Percentiles rank a stretch among this genome's conserved stretches.
Evolutionary conservation across 768 basidiomycete genomes (phyloP).

Genomic region (Suillus spraguei): DNA sequence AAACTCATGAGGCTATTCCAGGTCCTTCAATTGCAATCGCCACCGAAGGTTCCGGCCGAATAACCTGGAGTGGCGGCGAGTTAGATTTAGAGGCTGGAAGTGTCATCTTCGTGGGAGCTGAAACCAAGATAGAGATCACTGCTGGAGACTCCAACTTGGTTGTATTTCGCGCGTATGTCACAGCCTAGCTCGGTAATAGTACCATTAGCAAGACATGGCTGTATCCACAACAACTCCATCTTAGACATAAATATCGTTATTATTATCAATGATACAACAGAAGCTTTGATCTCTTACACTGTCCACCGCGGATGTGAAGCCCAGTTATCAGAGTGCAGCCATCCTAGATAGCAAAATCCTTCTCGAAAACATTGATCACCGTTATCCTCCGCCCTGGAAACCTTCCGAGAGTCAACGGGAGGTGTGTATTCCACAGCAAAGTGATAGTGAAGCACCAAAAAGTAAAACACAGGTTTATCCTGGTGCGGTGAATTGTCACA

Average conservation of each 20-base stretch:
- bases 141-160: slow-evolving; percentile 28
- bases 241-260: not conserved
- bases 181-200: not conserved
- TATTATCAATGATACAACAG: not conserved
- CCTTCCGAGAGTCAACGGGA: slow-evolving; percentile 72
- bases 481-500: too few species aligned
- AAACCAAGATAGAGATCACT: slow-evolving; percentile 52
- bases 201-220: not conserved
- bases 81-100: slow-evolving; percentile 62
- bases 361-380: not conserved
- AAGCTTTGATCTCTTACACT: not conserved
- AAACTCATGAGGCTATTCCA: slow-evolving; percentile 61
- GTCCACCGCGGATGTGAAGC: not conserved
- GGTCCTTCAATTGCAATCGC: slow-evolving; percentile 89
- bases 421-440: slow-evolving; percentile 29
- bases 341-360: not conserved
- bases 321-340: not conserved
- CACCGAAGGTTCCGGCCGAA: slow-evolving; percentile 63
- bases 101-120: slow-evolving; percentile 84
- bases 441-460: too few species aligned
- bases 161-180: slow-evolving; percentile 34
- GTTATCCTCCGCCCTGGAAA: slow-evolving; percentile 70
- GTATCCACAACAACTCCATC: not conserved
- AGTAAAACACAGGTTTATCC: too few species aligned
- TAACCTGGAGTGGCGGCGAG: slow-evolving; percentile 49